A percentile compares a stretch with the other conserved stretches of the same genome.
These are phyloP conservation scores for Ascochyta koolunga DNA, from an alignment of 2,329 filamentous ascomycete species.

Conservation along the genomic window DNA sequence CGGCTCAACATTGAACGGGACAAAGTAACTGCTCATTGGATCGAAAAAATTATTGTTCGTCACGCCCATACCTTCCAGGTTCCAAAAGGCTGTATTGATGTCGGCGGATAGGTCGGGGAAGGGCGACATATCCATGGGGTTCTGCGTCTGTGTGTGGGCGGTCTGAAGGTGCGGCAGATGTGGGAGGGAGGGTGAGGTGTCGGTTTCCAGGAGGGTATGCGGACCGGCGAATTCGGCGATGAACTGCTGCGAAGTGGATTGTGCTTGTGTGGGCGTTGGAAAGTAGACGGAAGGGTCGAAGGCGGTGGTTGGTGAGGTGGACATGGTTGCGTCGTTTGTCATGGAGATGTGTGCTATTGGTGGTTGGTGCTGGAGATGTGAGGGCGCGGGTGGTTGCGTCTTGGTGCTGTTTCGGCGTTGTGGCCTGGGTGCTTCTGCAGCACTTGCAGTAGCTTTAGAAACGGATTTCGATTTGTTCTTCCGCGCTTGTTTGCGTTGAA, in stretches of 20 bases:
- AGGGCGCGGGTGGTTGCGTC: slow-evolving; percentile 30
- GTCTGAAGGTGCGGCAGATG: slow-evolving; percentile 31
- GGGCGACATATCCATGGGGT: slow-evolving; percentile 36
- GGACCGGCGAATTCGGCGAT: slow-evolving; percentile 56
- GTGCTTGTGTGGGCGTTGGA: slow-evolving; percentile 27
- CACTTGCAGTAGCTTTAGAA: slow-evolving; percentile 38
- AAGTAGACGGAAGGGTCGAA: slow-evolving; percentile 42
- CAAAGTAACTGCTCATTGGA: slow-evolving; percentile 77
- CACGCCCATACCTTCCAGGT: slow-evolving; percentile 40
- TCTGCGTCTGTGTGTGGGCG: slow-evolving; percentile 24
- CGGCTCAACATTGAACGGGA: slow-evolving; percentile 90
- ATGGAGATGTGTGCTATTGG: slow-evolving; percentile 12
- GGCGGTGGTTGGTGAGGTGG: slow-evolving; percentile 36
- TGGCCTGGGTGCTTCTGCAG: slow-evolving; percentile 31
- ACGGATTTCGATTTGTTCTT: slow-evolving; percentile 48
- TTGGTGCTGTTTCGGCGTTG: slow-evolving; percentile 28
- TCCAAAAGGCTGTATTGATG: slow-evolving; percentile 44
- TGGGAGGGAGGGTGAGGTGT: slow-evolving; percentile 38
- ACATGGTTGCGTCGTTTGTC: slow-evolving; percentile 30
- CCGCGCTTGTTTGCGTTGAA: slow-evolving; percentile 59
- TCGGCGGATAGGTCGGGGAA: slow-evolving; percentile 43
- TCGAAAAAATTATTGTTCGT: slow-evolving; percentile 44
- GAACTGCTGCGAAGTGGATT: slow-evolving; percentile 38
- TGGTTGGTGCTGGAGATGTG: slow-evolving; percentile 37
- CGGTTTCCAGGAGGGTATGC: slow-evolving; percentile 35